Percentiles rank a stretch among this genome's conserved stretches.
These are phyloP conservation scores for Diaporthe longicolla DNA, from an alignment of 2,329 filamentous ascomycete species.

Conservation along the genomic window DNA sequence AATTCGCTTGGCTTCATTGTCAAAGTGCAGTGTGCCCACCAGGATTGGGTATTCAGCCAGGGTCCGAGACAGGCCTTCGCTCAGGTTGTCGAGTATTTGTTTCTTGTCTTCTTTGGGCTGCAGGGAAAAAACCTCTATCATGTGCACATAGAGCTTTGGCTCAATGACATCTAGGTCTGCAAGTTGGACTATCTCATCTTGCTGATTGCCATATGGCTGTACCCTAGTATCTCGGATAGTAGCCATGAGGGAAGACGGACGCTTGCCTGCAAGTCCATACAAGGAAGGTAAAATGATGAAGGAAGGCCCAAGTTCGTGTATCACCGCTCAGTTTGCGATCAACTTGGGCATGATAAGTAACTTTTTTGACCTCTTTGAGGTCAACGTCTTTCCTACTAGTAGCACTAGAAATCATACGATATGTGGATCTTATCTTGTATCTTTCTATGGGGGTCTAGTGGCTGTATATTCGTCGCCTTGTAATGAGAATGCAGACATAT, in stretches of 20 bases:
- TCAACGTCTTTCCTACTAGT: neutral
- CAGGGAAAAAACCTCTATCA: conserved; percentile 37
- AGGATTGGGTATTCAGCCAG: conserved; percentile 35
- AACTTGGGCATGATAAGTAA: neutral
- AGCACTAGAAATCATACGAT: neutral
- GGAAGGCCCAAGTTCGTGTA: neutral
- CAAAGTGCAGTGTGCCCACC: conserved; percentile 30
- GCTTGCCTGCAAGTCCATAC: neutral
- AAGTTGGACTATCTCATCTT: conserved; percentile 30
- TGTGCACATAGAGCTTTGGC: conserved; percentile 36
- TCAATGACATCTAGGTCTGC: conserved; percentile 33
- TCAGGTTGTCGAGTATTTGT: conserved; percentile 14
- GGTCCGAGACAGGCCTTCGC: conserved; percentile 25
- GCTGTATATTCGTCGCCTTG: neutral
- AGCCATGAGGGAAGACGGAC: conserved; percentile 13
- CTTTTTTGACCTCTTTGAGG: conserved; percentile 3
- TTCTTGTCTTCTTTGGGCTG: conserved; percentile 10
- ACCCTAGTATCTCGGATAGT: conserved; percentile 6
- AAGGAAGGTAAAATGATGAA: neutral
- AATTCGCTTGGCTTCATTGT: conserved; percentile 34
- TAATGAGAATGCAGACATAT: neutral
- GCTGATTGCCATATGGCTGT: conserved; percentile 10
- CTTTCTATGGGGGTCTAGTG: conserved; percentile 8
- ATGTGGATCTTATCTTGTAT: neutral
- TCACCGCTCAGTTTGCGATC: conserved; percentile 1